Conservation (phyloP, 257 asterid species). For the Solanum paucissectum region DNA sequence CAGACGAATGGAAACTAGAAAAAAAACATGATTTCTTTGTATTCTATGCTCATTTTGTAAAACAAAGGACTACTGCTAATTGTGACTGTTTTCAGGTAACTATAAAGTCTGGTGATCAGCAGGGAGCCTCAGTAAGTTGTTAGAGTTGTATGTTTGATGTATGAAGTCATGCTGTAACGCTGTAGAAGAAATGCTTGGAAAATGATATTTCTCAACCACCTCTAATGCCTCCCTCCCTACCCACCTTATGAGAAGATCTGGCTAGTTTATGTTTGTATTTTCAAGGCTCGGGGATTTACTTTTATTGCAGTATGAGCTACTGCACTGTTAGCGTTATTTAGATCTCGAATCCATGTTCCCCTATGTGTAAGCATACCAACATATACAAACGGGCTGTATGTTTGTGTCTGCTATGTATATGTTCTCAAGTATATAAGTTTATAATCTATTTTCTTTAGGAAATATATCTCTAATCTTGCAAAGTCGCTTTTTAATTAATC, state of each 20-base stretch:
- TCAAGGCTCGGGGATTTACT: neutral
- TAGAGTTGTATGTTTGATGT: neutral
- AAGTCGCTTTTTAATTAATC: neutral
- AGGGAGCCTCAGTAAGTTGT: neutral
- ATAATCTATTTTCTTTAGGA: neutral
- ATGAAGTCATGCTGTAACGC: neutral
- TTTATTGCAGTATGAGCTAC: neutral
- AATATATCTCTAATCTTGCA: neutral
- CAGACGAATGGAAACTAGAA: neutral
- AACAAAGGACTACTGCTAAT: neutral
- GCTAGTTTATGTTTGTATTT: neutral
- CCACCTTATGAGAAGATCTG: neutral
- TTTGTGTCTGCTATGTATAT: neutral
- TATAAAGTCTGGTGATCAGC: neutral
- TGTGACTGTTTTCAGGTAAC: neutral
- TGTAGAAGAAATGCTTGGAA: neutral
- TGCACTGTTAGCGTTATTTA: neutral
- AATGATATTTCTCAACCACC: neutral
- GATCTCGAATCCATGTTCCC: neutral
- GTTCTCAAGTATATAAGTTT: neutral
- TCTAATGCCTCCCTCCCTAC: neutral
- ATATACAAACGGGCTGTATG: neutral
- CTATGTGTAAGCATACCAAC: neutral
- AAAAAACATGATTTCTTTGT: neutral
- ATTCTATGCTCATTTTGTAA: neutral